A percentile compares a stretch with the other conserved stretches of the same genome.
These are phyloP conservation scores for Colletotrichum navitas DNA, from an alignment of 2,329 filamentous ascomycete species.

Conservation along the genomic window DNA sequence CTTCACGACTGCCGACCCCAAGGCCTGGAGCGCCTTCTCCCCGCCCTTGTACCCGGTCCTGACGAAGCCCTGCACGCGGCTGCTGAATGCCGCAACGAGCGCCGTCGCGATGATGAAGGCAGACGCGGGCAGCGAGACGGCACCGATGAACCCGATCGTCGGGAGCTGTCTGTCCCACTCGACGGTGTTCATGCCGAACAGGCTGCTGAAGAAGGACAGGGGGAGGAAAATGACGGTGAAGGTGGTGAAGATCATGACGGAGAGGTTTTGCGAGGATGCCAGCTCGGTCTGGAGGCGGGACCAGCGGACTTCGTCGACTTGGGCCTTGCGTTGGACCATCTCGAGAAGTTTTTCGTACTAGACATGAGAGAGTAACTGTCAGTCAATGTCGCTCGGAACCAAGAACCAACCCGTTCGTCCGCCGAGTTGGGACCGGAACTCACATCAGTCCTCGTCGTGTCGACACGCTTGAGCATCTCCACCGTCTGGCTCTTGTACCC, in stretches of 20 bases:
- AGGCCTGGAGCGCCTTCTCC: background rate
- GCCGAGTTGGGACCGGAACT: background rate
- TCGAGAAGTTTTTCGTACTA: slow-evolving; percentile 73
- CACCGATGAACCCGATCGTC: slow-evolving; percentile 59
- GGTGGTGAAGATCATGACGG: slow-evolving; percentile 75
- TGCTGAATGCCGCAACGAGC: slow-evolving; percentile 69
- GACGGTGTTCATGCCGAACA: slow-evolving; percentile 74
- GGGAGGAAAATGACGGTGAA: slow-evolving; percentile 75
- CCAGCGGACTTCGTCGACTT: slow-evolving; percentile 74
- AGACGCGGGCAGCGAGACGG: slow-evolving; percentile 63
- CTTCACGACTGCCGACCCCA: slow-evolving; percentile 13
- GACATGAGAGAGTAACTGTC: rapidly evolving
- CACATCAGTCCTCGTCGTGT: slow-evolving; percentile 68
- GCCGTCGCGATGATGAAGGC: slow-evolving; percentile 62
- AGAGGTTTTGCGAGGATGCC: slow-evolving; percentile 71
- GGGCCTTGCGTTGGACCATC: slow-evolving; percentile 75
- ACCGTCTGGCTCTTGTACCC: slow-evolving; percentile 67
- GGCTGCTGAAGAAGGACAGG: slow-evolving; percentile 72
- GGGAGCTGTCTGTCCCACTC: slow-evolving; percentile 69
- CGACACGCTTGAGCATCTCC: slow-evolving; percentile 71
- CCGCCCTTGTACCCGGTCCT: slow-evolving; percentile 44
- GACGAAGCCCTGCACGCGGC: slow-evolving; percentile 53
- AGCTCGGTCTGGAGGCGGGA: slow-evolving; percentile 73
- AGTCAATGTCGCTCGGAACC: rapidly evolving
- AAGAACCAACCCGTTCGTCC: background rate